A percentile compares a stretch with the other conserved stretches of the same genome.
Conservation (phyloP, 352 stramenopile genomes). For the Discostella stelligera region DNA sequence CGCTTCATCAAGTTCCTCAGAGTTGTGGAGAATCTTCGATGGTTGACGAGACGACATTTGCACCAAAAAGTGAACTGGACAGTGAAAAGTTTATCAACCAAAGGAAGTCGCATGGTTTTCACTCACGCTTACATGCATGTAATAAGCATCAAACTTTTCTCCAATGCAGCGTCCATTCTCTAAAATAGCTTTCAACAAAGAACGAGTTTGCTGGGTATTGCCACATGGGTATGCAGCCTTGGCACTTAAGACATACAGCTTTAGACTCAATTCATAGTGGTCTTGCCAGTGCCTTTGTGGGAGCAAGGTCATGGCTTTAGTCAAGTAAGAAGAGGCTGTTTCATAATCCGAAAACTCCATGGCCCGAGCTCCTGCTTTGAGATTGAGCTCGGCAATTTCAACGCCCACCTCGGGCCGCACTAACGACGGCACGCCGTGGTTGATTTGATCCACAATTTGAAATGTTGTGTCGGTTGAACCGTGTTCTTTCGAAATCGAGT, state of each 20-base stretch:
- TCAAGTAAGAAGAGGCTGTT: constrained; percentile 29
- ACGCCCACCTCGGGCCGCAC: constrained; percentile 2
- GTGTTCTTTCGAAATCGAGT: constrained; percentile 16
- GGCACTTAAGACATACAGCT: constrained; percentile 13
- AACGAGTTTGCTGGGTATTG: constrained; percentile 16
- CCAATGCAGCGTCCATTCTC: constrained; percentile 18
- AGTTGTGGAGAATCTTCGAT: constrained; percentile 20
- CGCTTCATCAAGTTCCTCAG: constrained; percentile 15
- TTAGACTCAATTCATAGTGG: constrained; percentile 32
- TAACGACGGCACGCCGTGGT: constrained; percentile 19
- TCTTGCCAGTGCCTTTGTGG: constrained; percentile 26
- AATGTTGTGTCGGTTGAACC: constrained; percentile 20
- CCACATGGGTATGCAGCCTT: constrained; percentile 36
- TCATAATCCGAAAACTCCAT: constrained; percentile 18
- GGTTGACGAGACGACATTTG: not conserved
- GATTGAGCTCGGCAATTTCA: constrained; percentile 33
- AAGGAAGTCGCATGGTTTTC: not conserved
- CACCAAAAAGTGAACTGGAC: not conserved
- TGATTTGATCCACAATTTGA: constrained; percentile 38
- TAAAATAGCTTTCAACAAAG: constrained; percentile 24
- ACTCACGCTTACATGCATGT: constrained; percentile 34
- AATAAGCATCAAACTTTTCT: constrained; percentile 47
- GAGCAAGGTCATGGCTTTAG: constrained; percentile 24
- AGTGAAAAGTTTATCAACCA: not conserved
- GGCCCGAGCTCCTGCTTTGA: constrained; percentile 17